Conservation (phyloP, 371 early-diverging fungal species). For the Rhizopus delemar region DNA sequence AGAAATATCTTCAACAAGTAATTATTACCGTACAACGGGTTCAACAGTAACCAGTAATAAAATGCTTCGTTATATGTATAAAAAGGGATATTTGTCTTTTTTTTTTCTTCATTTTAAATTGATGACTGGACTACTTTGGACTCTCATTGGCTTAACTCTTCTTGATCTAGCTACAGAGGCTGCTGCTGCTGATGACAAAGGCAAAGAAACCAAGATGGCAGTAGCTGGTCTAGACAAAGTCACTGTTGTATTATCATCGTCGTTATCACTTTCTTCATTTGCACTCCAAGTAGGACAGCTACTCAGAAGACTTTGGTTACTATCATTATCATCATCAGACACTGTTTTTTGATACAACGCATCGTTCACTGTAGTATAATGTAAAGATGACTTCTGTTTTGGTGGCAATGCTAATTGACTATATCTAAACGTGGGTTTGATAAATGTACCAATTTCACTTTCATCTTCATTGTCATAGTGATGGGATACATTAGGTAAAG, state of each 20-base stretch:
- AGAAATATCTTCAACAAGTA: not conserved
- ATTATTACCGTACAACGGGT: no score
- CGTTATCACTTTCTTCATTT: conserved; percentile 10
- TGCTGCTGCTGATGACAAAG: conserved; percentile 18
- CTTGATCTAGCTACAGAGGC: conserved; percentile 19
- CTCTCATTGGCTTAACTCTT: conserved; percentile 1
- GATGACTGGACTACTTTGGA: not conserved
- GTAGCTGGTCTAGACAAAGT: conserved; percentile 2
- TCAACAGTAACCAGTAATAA: no score
- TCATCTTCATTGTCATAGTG: conserved; percentile 12
- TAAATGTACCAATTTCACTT: conserved; percentile 7
- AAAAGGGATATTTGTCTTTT: no score
- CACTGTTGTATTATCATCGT: conserved; percentile 1
- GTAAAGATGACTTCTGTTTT: conserved; percentile 5
- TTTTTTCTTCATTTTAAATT: no score
- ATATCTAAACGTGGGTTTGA: not conserved
- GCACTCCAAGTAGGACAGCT: conserved; percentile 1
- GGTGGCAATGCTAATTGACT: conserved; percentile 14
- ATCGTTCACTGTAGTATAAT: not conserved
- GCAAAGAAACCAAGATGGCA: conserved; percentile 19
- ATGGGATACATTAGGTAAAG: conserved; percentile 9
- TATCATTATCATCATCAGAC: not conserved
- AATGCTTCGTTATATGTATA: no score
- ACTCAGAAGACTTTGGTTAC: conserved; percentile 8
- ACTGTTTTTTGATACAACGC: not conserved